Conservation (phyloP, 2,329 filamentous ascomycete genomes). For the Fusarium sp. region DNA sequence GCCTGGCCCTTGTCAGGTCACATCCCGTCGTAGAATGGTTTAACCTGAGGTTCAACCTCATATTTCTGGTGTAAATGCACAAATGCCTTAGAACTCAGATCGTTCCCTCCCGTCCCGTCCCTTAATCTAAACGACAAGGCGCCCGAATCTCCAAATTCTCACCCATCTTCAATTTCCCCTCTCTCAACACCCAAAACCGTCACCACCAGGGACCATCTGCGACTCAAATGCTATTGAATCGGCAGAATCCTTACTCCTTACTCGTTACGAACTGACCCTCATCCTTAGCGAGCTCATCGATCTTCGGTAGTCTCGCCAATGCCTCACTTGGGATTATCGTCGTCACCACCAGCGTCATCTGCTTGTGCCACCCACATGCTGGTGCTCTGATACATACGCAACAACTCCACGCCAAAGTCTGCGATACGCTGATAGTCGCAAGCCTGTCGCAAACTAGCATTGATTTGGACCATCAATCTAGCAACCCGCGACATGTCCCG, state of each 20-base stretch:
- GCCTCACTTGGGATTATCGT: constrained; percentile 16
- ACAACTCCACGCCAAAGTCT: background rate
- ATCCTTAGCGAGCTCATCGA: background rate
- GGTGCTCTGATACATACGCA: constrained; percentile 22
- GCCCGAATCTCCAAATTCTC: constrained; percentile 29
- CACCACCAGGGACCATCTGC: background rate
- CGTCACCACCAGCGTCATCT: constrained; percentile 35
- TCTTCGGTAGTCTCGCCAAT: constrained; percentile 19
- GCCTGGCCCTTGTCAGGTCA: constrained; percentile 32
- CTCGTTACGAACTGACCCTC: background rate
- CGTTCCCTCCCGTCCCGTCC: background rate
- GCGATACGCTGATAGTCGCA: constrained; percentile 1
- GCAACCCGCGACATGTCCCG: background rate
- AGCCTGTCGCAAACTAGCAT: background rate
- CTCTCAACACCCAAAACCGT: background rate
- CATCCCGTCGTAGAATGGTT: constrained; percentile 5
- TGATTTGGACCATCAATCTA: background rate
- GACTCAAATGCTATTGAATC: constrained; percentile 1
- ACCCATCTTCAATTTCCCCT: constrained; percentile 16
- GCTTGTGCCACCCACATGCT: constrained; percentile 31
- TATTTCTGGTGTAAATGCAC: constrained; percentile 47
- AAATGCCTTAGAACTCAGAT: constrained; percentile 40
- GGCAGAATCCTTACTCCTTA: background rate
- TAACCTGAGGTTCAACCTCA: constrained; percentile 41
- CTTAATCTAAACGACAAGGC: constrained; percentile 26